These are phyloP conservation scores for Aeschynomene evenia DNA, from an alignment of 306 rosid genomes.

Conservation along the genomic window DNA sequence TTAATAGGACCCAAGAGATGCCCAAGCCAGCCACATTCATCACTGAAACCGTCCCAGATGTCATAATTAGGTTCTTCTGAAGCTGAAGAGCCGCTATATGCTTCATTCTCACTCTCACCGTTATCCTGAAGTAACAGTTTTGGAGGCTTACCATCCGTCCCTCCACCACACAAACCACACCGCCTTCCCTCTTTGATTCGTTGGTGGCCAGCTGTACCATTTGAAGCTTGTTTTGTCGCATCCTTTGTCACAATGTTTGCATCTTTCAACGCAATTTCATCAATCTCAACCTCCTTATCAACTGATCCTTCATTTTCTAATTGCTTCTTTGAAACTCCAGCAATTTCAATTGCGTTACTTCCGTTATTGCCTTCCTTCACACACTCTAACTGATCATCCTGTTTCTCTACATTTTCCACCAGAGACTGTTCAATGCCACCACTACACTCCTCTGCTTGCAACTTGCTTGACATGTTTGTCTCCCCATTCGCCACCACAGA, in stretches of 20 bases:
- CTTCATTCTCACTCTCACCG: slow-evolving; percentile 86
- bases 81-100: slow-evolving; percentile 75
- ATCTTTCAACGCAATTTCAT: slow-evolving; percentile 36
- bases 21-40: slow-evolving; percentile 95
- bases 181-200: slow-evolving; percentile 77
- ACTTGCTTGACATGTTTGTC: slow-evolving; percentile 29
- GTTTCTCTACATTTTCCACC: slow-evolving; percentile 38
- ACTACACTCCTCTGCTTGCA: slow-evolving; percentile 42
- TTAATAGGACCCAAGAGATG: slow-evolving; percentile 91
- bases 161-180: slow-evolving; percentile 98
- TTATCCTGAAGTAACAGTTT: slow-evolving; percentile 63
- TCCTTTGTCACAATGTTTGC: slow-evolving; percentile 33
- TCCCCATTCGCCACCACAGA: slow-evolving; percentile 32
- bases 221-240: slow-evolving; percentile 36
- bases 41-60: slow-evolving; percentile 94
- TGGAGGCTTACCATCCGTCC: slow-evolving; percentile 86
- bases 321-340: slow-evolving; percentile 32
- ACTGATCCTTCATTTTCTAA: slow-evolving; percentile 42
- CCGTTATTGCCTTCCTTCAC: slow-evolving; percentile 45
- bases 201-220: slow-evolving; percentile 40
- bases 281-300: slow-evolving; percentile 41
- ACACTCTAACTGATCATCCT: slow-evolving; percentile 42
- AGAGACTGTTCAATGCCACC: slow-evolving; percentile 34
- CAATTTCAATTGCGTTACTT: slow-evolving; percentile 40
- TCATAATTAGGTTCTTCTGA: slow-evolving; percentile 83